Evolutionary conservation across 2,329 filamentous ascomycete species (phyloP).

Genomic region (Phoma sp.): DNA sequence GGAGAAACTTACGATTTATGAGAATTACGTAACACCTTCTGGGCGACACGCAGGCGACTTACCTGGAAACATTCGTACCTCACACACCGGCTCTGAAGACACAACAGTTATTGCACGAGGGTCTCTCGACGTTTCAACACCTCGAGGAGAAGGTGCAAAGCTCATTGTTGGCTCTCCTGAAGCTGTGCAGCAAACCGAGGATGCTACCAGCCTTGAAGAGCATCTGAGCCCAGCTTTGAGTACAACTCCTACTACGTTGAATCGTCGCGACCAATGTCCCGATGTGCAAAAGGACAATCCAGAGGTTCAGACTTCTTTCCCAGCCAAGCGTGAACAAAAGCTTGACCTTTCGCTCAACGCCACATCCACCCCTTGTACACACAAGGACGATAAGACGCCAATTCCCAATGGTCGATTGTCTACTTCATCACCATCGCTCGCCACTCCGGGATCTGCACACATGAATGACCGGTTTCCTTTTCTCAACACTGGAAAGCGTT

Average conservation of each 20-base stretch:
- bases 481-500: slow-evolving; percentile 44
- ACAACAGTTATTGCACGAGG: slow-evolving; percentile 26
- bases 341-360: neutral
- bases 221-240: too few species aligned
- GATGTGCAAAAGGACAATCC: neutral
- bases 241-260: neutral
- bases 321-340: neutral
- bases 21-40: slow-evolving; percentile 25
- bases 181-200: neutral
- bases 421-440: slow-evolving; percentile 11
- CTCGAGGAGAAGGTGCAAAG: neutral
- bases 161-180: neutral
- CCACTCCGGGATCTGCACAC: slow-evolving; percentile 38
- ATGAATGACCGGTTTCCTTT: slow-evolving; percentile 56
- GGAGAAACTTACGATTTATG: slow-evolving; percentile 38
- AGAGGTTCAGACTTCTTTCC: neutral
- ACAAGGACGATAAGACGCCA: slow-evolving; percentile 1
- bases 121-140: slow-evolving; percentile 16
- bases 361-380: neutral
- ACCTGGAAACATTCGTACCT: slow-evolving; percentile 5
- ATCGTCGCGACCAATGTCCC: too few species aligned
- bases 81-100: slow-evolving; percentile 39
- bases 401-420: slow-evolving; percentile 14
- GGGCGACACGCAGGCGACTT: slow-evolving; percentile 26
- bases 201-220: neutral